Evolutionary conservation across 2,329 filamentous ascomycete genomes (phyloP).

Genomic region (Nannizziopsis arthrosporioides): DNA sequence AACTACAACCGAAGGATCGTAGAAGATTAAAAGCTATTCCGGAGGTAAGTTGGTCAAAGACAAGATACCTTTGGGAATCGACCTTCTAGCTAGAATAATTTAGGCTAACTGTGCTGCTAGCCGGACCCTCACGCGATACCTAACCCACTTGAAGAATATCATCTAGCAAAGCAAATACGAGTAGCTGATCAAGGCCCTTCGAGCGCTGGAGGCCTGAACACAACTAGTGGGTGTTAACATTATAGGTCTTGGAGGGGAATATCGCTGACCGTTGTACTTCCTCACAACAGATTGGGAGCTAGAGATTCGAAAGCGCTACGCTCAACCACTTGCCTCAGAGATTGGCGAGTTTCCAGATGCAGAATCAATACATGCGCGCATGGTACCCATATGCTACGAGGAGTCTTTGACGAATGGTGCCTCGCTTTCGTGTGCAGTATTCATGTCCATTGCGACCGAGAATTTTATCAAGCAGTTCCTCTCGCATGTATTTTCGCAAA

Average conservation of each 20-base stretch:
- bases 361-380: constrained; percentile 46
- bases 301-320: constrained; percentile 54
- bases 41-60: constrained; percentile 29
- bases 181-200: constrained; percentile 52
- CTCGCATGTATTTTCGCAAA: constrained; percentile 43
- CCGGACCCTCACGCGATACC: constrained; percentile 26
- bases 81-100: neutral
- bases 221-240: constrained; percentile 51
- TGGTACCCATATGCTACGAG: constrained; percentile 56
- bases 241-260: neutral
- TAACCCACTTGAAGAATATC: constrained; percentile 34
- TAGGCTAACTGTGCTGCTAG: constrained; percentile 16
- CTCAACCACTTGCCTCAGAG: constrained; percentile 49
- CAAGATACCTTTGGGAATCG: neutral
- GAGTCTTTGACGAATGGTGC: constrained; percentile 47
- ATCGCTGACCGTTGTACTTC: constrained; percentile 4
- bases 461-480: constrained; percentile 53
- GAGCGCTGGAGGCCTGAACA: constrained; percentile 62
- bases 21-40: constrained; percentile 46
- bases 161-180: constrained; percentile 39
- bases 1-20: constrained; percentile 47
- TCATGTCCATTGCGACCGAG: constrained; percentile 50
- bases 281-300: constrained; percentile 46
- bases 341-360: constrained; percentile 52
- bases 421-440: constrained; percentile 43